Conservation (phyloP, 2,329 filamentous ascomycete species). For the Xylaria sp. region DNA sequence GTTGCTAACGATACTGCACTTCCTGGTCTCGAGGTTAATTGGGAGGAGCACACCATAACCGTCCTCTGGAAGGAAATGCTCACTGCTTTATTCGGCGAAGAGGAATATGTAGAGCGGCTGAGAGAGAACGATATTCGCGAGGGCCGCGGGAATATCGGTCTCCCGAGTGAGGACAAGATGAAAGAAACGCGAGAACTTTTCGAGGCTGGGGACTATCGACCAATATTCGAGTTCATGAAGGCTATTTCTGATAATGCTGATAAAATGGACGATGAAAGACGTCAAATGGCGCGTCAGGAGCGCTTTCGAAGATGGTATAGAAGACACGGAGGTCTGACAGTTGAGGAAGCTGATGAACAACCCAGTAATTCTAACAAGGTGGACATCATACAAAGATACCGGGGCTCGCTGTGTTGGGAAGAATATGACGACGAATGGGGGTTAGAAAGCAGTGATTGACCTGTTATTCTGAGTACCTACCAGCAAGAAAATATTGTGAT, state of each 20-base stretch:
- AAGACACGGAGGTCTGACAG: neutral
- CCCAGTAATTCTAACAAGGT: neutral
- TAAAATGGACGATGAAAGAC: neutral
- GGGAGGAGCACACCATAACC: neutral
- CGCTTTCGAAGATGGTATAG: constrained; percentile 1
- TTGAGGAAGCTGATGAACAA: neutral
- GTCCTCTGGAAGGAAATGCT: constrained; percentile 12
- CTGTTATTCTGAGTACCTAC: neutral
- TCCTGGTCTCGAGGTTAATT: constrained; percentile 8
- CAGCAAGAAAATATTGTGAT: neutral
- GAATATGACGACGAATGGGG: neutral
- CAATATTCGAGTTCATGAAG: no score
- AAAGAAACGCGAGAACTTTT: neutral
- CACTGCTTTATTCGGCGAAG: neutral
- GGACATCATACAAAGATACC: neutral
- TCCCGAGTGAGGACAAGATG: no score
- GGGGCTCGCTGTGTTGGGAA: no score
- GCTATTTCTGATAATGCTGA: neutral
- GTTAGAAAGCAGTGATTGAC: no score
- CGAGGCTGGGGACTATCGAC: neutral
- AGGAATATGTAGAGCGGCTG: neutral
- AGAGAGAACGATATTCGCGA: neutral
- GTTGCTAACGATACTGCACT: constrained; percentile 7
- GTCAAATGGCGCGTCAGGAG: neutral
- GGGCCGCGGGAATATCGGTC: neutral